A percentile compares a stretch with the other conserved stretches of the same genome.
These are phyloP conservation scores for Mycena vitilis DNA, from an alignment of 768 basidiomycete species.

Conservation along the genomic window DNA sequence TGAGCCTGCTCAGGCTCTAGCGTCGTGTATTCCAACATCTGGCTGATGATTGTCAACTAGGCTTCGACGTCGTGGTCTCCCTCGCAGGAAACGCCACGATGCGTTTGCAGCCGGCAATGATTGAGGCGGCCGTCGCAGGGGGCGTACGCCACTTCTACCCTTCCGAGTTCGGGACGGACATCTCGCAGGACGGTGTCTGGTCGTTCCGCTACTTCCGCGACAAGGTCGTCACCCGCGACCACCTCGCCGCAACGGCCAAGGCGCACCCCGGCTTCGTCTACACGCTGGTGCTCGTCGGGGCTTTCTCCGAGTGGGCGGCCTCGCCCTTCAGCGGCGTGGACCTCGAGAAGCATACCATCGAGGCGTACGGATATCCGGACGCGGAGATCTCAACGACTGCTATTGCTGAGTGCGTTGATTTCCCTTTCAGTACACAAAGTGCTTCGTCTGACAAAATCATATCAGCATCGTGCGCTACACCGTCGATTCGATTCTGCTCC, in stretches of 20 bases:
- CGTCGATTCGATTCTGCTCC: constrained; percentile 19
- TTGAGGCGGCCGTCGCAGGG: constrained; percentile 15
- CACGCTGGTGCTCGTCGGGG: background rate
- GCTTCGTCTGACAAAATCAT: background rate
- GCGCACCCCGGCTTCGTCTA: background rate
- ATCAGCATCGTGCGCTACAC: constrained; percentile 16
- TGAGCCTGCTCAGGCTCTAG: background rate
- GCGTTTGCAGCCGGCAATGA: constrained; percentile 19
- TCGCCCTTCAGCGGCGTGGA: constrained; percentile 6
- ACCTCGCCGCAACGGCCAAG: constrained; percentile 5
- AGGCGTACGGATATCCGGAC: constrained; percentile 10
- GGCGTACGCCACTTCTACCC: constrained; percentile 19
- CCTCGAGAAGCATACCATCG: constrained; percentile 4
- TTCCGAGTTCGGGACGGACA: constrained; percentile 15
- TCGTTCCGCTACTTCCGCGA: constrained; percentile 17
- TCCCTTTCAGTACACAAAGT: background rate
- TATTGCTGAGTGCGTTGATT: constrained; percentile 6
- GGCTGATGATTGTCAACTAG: background rate
- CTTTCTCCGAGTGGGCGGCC: constrained; percentile 3
- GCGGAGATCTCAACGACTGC: constrained; percentile 13
- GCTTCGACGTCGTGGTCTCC: constrained; percentile 20
- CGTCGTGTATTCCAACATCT: background rate
- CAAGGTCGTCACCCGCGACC: constrained; percentile 11
- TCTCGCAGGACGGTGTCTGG: background rate
- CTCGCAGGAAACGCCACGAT: constrained; percentile 1